Percentiles rank a stretch among this genome's conserved stretches.
Evolutionary conservation across 2,329 filamentous ascomycete species (phyloP).

Genomic region (Aspergillus versicolor): DNA sequence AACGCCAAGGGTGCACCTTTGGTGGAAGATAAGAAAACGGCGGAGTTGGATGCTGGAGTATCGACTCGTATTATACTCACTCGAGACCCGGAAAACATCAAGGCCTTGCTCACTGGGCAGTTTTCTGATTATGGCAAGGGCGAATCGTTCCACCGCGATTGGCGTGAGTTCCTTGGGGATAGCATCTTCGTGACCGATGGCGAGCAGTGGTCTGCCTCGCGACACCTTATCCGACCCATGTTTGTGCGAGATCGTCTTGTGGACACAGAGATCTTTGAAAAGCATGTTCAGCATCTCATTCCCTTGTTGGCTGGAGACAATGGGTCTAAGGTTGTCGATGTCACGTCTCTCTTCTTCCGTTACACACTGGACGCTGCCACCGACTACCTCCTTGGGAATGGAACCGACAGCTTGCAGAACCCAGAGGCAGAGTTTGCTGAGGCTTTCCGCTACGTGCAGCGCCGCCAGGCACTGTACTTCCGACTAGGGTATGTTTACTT

Average conservation of each 20-base stretch:
- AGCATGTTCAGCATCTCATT: conserved; percentile 72
- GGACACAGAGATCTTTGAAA: conserved; percentile 79
- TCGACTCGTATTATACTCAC: conserved; percentile 67
- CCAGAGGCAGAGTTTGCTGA: conserved; percentile 72
- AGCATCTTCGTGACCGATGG: conserved; percentile 82
- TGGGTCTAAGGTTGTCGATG: conserved; percentile 58
- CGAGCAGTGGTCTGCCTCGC: conserved; percentile 72
- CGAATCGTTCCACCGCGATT: conserved; percentile 66
- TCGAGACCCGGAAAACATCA: conserved; percentile 83
- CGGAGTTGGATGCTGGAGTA: conserved; percentile 30
- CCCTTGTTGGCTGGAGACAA: conserved; percentile 59
- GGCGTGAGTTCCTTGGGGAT: conserved; percentile 79
- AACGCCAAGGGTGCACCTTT: conserved; percentile 31
- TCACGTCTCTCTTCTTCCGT: conserved; percentile 76
- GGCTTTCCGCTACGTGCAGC: conserved; percentile 77
- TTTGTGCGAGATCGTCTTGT: conserved; percentile 83
- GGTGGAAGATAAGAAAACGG: conserved; percentile 24
- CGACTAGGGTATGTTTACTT: conserved; percentile 55
- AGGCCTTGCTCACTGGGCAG: conserved; percentile 83
- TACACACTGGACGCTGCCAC: conserved; percentile 83
- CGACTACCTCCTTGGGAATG: conserved; percentile 78
- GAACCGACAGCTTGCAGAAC: conserved; percentile 62
- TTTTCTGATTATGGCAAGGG: conserved; percentile 88
- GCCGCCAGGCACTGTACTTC: conserved; percentile 66
- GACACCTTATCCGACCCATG: conserved; percentile 83